Base-by-base conservation (phyloP, 2,329 filamentous ascomycete species). In the Rosellinia necatrix region DNA sequence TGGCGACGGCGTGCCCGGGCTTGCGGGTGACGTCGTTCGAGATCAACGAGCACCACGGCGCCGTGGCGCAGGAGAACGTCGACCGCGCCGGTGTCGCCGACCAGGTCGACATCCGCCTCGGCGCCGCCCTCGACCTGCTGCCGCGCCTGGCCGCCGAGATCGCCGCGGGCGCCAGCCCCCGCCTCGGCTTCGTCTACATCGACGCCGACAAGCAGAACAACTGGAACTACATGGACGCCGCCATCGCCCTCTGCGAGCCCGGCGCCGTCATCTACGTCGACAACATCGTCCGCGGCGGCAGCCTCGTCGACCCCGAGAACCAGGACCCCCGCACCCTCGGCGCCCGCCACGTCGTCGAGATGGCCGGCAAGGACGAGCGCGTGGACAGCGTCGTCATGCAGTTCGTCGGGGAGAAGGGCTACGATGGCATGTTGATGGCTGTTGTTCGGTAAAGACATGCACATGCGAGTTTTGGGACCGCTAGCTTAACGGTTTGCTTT, bases 391-490 rank as follows among this genome's bases (percentile, higher is more conserved):
- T 56, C 5, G 61, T 61, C 2, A 22, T 63, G 35, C 61, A 63
- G 35, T 59, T 59, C 13, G 58, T 63, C 9, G 61, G 61, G 2
- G 59, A 59, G 49, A 63, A 63, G 44, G 56, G 61, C 1, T 59
- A 58, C 8, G 61, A 63, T 54, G 61, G 61, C 2, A 57, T 63
- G 54, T 34, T 60, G 34, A 60, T 62, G 60, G 58, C 54, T 2
- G 53, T 62, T 38, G 60, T 62, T 13, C 43, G 38, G 35, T 61
- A n/a, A 55, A 41, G 25, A 13, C 8, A 42, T 25, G 13, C n/a
- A 13, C 40, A 42, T 21, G 24, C 40, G 4, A 32, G 5, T 32
- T 32, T 12, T 12, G n/a, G 30, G 30, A 32, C 4, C n/a, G 9
- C 3, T 13, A n/a, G n/a, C n/a, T n/a, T n/a, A n/a, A n/a, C n/a